Percentiles rank a stretch among this genome's conserved stretches.
These are phyloP conservation scores for Niebla homalea DNA, from an alignment of 495 filamentous ascomycete genomes.

Conservation along the genomic window DNA sequence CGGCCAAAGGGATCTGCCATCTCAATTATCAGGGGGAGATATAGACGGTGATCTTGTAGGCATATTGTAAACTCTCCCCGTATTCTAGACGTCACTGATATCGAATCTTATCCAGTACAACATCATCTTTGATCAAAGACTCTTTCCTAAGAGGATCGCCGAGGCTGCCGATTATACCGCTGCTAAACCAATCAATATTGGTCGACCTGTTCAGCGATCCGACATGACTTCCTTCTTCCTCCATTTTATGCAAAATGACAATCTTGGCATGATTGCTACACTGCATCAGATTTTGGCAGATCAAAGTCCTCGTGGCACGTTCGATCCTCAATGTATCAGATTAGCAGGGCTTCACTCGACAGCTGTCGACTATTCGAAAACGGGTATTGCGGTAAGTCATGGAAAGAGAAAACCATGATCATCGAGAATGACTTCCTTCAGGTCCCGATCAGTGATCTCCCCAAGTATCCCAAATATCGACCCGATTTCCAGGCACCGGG, in stretches of 20 bases:
- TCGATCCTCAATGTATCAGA: slow-evolving; percentile 40
- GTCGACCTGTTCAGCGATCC: slow-evolving; percentile 32
- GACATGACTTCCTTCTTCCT: slow-evolving; percentile 73
- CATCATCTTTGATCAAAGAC: slow-evolving; percentile 49
- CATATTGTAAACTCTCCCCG: not conserved
- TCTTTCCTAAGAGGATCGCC: slow-evolving; percentile 29
- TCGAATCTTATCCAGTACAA: slow-evolving; percentile 46
- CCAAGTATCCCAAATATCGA: slow-evolving; percentile 25
- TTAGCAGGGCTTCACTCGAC: slow-evolving; percentile 61
- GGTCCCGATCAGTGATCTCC: slow-evolving; percentile 32
- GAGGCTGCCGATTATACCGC: slow-evolving; percentile 55
- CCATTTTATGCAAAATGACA: slow-evolving; percentile 65
- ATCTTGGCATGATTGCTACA: slow-evolving; percentile 54
- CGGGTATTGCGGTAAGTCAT: slow-evolving; percentile 49
- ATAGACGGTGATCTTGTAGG: slow-evolving; percentile 44
- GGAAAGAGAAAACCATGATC: not conserved
- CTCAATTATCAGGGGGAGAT: slow-evolving; percentile 65
- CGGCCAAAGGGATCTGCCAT: slow-evolving; percentile 60
- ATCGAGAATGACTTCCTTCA: slow-evolving; percentile 4
- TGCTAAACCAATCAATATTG: slow-evolving; percentile 38
- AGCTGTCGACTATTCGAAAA: slow-evolving; percentile 76
- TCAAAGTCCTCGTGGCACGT: slow-evolving; percentile 38
- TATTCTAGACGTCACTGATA: slow-evolving; percentile 4
- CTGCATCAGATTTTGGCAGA: slow-evolving; percentile 59
- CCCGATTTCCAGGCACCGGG: slow-evolving; percentile 60